Evolutionary conservation across 2,329 filamentous ascomycete genomes (phyloP).

Genomic region (Whalleya microplaca): DNA sequence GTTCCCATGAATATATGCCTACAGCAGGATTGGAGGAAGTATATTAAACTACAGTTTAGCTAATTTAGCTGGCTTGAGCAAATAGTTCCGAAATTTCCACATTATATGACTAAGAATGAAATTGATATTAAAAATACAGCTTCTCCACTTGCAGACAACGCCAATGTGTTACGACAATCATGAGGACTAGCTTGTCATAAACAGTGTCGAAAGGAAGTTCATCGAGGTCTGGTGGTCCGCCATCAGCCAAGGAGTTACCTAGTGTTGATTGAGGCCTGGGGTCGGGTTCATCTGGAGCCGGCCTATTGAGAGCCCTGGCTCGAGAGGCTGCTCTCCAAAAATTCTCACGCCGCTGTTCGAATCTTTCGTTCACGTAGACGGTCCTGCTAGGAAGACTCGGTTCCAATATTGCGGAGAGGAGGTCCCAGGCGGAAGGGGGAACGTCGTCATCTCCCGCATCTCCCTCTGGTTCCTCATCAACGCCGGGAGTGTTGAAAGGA

Average conservation of each 20-base stretch:
- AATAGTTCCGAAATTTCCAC: too few species aligned
- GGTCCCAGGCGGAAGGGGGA: too few species aligned
- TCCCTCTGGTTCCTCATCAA: too few species aligned
- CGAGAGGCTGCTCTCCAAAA: background rate
- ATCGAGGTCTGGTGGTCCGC: slow-evolving; percentile 40
- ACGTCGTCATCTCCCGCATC: too few species aligned
- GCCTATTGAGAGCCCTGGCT: background rate
- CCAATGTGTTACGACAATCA: slow-evolving; percentile 48
- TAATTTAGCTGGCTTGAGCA: too few species aligned
- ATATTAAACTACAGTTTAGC: too few species aligned
- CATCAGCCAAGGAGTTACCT: background rate
- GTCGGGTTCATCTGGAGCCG: background rate
- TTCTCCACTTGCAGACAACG: slow-evolving; percentile 39
- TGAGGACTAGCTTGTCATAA: slow-evolving; percentile 46
- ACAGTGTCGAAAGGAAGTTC: slow-evolving; percentile 46
- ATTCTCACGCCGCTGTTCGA: background rate
- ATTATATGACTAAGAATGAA: too few species aligned
- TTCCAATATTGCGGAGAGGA: background rate
- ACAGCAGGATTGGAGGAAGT: too few species aligned
- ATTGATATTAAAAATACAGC: background rate
- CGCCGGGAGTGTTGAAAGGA: too few species aligned
- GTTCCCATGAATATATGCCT: too few species aligned
- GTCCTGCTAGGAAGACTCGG: background rate
- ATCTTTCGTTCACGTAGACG: background rate
- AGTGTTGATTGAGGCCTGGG: background rate